Evolutionary conservation across 306 rosid genomes (phyloP), one percentile per base, ranked within the genome.

Genomic region (Prosopis cineraria): DNA sequence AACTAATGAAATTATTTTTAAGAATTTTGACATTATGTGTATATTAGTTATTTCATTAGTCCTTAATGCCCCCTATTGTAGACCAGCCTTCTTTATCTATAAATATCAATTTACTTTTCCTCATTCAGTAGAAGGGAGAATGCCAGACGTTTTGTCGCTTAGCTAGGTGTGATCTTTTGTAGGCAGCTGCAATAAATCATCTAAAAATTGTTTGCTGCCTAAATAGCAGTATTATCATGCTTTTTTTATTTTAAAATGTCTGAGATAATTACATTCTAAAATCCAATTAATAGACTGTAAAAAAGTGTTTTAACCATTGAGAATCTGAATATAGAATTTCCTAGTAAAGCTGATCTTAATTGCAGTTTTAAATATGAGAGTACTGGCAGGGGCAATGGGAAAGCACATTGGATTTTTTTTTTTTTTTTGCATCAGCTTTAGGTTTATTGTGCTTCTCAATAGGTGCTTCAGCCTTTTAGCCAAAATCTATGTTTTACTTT

Each of bases 401-500:
- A 41, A 43, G 14, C 43, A 24, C 14, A 41, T 13, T 67, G 22
- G 11, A 9, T 24, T 68, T 67, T 9, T n/a, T 24, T 68, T 67
- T 9, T 14, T 9, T 12, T 14, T 20, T 48, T 48, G 56, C n/a
- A 17, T 52, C 12, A 52, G 14, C 2, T 44, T 58, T 16, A 27
- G 16, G 20, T 41, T 41, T 69, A 43, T 27, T 44, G 11, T 24
- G 52, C 58, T 68, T 68, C 56, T 44, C 58, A 69, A 27, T 44
- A 36, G 29, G 70, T 20, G 48, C 70, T 65, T 55, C 29, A 29
- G 33, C 27, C 64, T 43, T 7, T 52, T 59, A 44, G 53, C 36
- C 39, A 52, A 47, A 68, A 16, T 80, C 67, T 36, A 40, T 53
- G 55, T 52, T 52, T 77, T 30, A 29, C 77, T 75, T 81, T 52